phyloP scores from a whole-genome alignment of 768 basidiomycete genomes.

The Strobilomyces echinocephalus region DNA sequence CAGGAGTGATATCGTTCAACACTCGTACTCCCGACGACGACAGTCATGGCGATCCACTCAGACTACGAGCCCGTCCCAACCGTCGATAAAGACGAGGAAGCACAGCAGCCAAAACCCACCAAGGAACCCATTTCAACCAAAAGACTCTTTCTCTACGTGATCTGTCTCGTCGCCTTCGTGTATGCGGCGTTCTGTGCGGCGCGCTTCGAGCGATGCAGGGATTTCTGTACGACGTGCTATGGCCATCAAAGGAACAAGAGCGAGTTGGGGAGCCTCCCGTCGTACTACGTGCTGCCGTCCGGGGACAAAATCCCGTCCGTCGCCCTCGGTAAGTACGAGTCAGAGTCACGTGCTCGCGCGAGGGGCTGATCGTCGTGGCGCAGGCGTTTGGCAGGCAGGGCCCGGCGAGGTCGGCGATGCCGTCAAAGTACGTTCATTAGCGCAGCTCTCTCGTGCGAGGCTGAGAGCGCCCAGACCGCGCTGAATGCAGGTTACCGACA shows the following conservation, averaged over 20 bases:
- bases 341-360: background rate
- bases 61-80: constrained; percentile 24
- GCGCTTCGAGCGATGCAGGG: constrained; percentile 18
- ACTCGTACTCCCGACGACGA: no score
- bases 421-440: constrained; percentile 44
- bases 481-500: constrained; percentile 62
- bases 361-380: constrained; percentile 1
- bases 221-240: constrained; percentile 17
- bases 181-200: constrained; percentile 15
- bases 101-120: background rate
- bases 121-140: constrained; percentile 14
- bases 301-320: constrained; percentile 66
- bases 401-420: constrained; percentile 60
- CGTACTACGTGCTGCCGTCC: constrained; percentile 56
- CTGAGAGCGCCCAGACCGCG: constrained; percentile 39
- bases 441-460: background rate
- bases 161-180: constrained; percentile 23
- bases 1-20: no score
- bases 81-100: constrained; percentile 13
- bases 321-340: constrained; percentile 53
- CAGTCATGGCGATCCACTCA: constrained; percentile 21
- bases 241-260: constrained; percentile 21
- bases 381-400: constrained; percentile 62
- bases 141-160: constrained; percentile 18
- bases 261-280: constrained; percentile 31